Evolutionary conservation across 176 grass and related monocot genomes (phyloP), one percentile per base, ranked within the genome.

Genomic region (Neostapfia colusana): DNA sequence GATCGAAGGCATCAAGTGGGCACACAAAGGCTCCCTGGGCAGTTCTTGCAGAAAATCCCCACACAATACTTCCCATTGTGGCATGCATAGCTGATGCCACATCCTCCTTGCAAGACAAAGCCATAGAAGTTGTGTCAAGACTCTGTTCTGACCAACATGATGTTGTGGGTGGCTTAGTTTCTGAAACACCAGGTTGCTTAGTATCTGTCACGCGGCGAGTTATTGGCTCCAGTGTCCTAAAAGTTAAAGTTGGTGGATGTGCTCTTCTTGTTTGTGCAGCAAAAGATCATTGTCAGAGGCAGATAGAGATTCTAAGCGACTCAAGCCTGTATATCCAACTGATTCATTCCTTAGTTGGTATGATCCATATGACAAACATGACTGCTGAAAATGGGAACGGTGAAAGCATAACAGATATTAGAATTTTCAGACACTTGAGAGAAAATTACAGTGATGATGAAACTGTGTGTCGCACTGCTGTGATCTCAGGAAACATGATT

Each of bases 401-500:
- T 39, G 89, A 99, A 86, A 84, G 78, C 70, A 78, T 92, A 71
- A 79, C 85, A 44, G 96, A 95, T 39, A 95, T 95, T 73, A 92
- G 69, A 69, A 99, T 99, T 83, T 87, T 73, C 51, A 89, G 96
- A 82, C 66, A 82, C 67, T 86, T 83, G 10, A 93, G 83, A 64
- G 89, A 85, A 74, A 73, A 87, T 65, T 73, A 81, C 55, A 84
- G 51, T 10, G 81, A 82, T 65, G 83, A 67, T 64, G 89, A 93
- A 84, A 56, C 71, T 56, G 81, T 89, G 9, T 80, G 76, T 53
- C 72, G 74, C 65, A 99, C 92, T 66, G 77, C 89, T 72, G 81
- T 93, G 40, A 95, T 99, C 13, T 95, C 82, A 16, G 85, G 96
- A 65, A 99, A 93, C 82, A 99, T 95, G 96, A 86, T 99, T 87